A percentile compares a stretch with the other conserved stretches of the same genome.
These are phyloP conservation scores for Dothideomycetes sp. DNA, from an alignment of 2,329 filamentous ascomycete genomes.

Conservation along the genomic window DNA sequence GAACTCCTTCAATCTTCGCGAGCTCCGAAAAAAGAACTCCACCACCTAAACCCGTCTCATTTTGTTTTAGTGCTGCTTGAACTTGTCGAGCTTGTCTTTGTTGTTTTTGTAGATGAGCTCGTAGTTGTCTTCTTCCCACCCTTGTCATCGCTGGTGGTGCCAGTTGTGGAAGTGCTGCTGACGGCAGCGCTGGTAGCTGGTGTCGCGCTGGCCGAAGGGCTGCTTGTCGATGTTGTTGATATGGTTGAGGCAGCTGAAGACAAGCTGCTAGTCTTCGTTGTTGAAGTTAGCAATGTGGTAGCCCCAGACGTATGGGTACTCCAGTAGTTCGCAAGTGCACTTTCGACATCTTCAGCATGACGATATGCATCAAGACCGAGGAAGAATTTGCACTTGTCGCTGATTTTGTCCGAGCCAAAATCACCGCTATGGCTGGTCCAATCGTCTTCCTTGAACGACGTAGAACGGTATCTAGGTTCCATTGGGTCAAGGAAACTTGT, in stretches of 20 bases:
- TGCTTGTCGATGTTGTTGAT: neutral
- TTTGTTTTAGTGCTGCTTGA: too few relatives aligned
- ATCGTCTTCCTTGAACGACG: constrained; percentile 9
- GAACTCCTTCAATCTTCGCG: too few relatives aligned
- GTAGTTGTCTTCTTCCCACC: neutral
- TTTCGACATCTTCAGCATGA: constrained; percentile 14
- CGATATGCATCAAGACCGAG: constrained; percentile 21
- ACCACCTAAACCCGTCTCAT: too few relatives aligned
- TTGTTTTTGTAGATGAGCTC: neutral
- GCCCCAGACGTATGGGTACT: neutral
- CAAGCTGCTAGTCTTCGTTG: neutral
- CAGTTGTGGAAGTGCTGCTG: too few relatives aligned
- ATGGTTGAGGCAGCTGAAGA: neutral
- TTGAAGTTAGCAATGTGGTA: neutral
- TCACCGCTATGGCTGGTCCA: constrained; percentile 11
- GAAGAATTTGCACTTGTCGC: constrained; percentile 21
- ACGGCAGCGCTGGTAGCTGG: neutral
- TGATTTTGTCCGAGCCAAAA: constrained; percentile 14
- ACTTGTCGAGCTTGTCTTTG: too few relatives aligned
- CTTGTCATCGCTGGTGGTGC: constrained; percentile 2
- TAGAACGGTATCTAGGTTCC: constrained; percentile 13
- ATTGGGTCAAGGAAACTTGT: constrained; percentile 17
- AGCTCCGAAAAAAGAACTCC: too few relatives aligned
- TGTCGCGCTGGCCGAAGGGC: neutral
- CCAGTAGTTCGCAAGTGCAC: constrained; percentile 20